Evolutionary conservation across 2,329 filamentous ascomycete genomes (phyloP).

Genomic region (Metarhizium humberi): DNA sequence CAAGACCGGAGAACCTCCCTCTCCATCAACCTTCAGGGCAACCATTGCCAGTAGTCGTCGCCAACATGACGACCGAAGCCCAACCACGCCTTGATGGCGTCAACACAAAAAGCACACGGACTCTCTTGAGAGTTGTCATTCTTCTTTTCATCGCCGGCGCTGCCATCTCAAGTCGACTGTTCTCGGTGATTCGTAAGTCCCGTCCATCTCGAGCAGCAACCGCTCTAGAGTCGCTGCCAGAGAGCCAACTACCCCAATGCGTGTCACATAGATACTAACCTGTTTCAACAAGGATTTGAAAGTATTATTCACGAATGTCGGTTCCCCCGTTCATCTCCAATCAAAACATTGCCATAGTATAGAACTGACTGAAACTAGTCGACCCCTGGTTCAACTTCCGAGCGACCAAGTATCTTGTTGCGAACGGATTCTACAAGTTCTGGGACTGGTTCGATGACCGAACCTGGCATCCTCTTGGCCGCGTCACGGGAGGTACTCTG

Average conservation of each 20-base stretch:
- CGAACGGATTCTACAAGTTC: slow-evolving; percentile 96
- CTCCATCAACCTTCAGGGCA: slow-evolving; percentile 23
- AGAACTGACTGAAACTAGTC: slow-evolving; percentile 47
- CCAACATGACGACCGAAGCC: slow-evolving; percentile 35
- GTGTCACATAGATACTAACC: slow-evolving; percentile 20
- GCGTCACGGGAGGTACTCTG: slow-evolving; percentile 96
- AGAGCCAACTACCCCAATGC: background rate
- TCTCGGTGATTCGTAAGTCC: slow-evolving; percentile 90
- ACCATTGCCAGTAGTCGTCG: slow-evolving; percentile 21
- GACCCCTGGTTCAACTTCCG: slow-evolving; percentile 99
- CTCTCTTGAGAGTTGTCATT: slow-evolving; percentile 81
- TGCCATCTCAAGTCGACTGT: slow-evolving; percentile 85
- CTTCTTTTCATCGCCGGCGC: slow-evolving; percentile 84
- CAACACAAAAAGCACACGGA: slow-evolving; percentile 72
- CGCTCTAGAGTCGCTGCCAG: background rate
- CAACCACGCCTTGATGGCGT: slow-evolving; percentile 61
- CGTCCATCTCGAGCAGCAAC: slow-evolving; percentile 2
- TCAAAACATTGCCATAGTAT: background rate
- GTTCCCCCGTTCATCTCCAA: slow-evolving; percentile 27
- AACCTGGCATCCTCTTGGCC: slow-evolving; percentile 98
- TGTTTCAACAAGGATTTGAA: slow-evolving; percentile 63
- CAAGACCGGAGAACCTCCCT: slow-evolving; percentile 20
- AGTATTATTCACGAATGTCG: slow-evolving; percentile 99
- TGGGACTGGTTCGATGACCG: slow-evolving; percentile 99
- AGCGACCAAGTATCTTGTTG: slow-evolving; percentile 93